phyloP scores from a whole-genome alignment of 2,329 filamentous ascomycete genomes.

The Ophiostoma sp. region DNA sequence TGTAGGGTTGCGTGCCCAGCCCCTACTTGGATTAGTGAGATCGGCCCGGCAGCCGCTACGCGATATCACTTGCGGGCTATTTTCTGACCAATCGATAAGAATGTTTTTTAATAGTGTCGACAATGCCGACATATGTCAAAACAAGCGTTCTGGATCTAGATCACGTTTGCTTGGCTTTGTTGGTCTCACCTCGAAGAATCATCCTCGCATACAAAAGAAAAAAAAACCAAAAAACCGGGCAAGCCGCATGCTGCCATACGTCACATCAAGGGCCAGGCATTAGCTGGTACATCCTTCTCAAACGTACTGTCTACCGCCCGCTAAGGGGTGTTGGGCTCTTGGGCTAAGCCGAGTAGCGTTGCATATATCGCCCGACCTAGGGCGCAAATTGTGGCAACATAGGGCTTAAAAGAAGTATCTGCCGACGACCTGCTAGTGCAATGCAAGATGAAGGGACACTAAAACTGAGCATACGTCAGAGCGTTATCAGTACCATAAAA shows the following conservation, averaged over 20 bases:
- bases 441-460: not conserved
- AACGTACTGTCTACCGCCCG: not conserved
- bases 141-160: not conserved
- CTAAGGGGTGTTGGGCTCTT: not conserved
- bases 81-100: not conserved
- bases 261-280: no score
- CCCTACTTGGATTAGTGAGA: not conserved
- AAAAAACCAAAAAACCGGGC: no score
- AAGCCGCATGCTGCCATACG: no score
- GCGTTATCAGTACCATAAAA: not conserved
- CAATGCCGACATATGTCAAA: not conserved
- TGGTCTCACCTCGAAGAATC: not conserved
- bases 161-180: not conserved
- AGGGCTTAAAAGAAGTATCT: not conserved
- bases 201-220: no score
- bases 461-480: not conserved
- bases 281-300: not conserved
- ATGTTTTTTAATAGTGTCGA: not conserved
- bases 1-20: not conserved
- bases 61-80: not conserved
- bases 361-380: not conserved
- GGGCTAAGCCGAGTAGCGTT: not conserved
- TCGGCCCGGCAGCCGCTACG: not conserved
- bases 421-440: not conserved
- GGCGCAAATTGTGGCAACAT: not conserved